Evolutionary conservation across 805 yeast genomes (phyloP).

Genomic region (Zygosaccharomyces rouxii): DNA sequence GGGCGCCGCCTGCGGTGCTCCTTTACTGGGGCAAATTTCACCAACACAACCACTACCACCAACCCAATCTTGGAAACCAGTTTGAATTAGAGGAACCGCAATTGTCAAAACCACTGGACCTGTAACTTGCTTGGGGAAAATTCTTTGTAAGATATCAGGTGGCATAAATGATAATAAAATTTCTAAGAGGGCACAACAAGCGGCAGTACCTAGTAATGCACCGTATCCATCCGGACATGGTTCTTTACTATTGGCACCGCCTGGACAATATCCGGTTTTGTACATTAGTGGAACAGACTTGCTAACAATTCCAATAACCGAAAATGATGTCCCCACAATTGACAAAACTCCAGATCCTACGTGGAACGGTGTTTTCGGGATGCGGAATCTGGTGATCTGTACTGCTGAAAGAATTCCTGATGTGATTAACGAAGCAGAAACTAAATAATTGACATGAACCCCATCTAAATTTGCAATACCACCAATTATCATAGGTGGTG

Average conservation of each 20-base stretch:
- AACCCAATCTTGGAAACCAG: constrained; percentile 80
- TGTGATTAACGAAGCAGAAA: constrained; percentile 66
- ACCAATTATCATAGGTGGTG: constrained; percentile 77
- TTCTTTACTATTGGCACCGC: constrained; percentile 59
- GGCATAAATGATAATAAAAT: constrained; percentile 73
- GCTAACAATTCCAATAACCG: constrained; percentile 75
- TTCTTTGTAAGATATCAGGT: constrained; percentile 57
- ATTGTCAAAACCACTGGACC: constrained; percentile 89
- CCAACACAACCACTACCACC: constrained; percentile 75
- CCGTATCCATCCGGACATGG: constrained; percentile 93
- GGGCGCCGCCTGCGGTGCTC: constrained; percentile 52
- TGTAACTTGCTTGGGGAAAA: constrained; percentile 87
- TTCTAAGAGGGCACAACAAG: constrained; percentile 71
- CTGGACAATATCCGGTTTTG: constrained; percentile 59
- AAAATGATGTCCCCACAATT: constrained; percentile 88
- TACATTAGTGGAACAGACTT: constrained; percentile 82
- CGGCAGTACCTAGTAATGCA: constrained; percentile 76
- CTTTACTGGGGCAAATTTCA: constrained; percentile 43
- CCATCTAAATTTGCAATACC: constrained; percentile 53
- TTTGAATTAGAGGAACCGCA: constrained; percentile 62
- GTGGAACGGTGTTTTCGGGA: constrained; percentile 67
- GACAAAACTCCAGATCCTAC: constrained; percentile 86
- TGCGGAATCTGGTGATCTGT: constrained; percentile 77
- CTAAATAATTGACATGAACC: constrained; percentile 54
- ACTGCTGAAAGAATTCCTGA: constrained; percentile 66